Evolutionary conservation across 202 grass and related monocot genomes (phyloP).

Genomic region (Bolboschoenoplectus hybrid): DNA sequence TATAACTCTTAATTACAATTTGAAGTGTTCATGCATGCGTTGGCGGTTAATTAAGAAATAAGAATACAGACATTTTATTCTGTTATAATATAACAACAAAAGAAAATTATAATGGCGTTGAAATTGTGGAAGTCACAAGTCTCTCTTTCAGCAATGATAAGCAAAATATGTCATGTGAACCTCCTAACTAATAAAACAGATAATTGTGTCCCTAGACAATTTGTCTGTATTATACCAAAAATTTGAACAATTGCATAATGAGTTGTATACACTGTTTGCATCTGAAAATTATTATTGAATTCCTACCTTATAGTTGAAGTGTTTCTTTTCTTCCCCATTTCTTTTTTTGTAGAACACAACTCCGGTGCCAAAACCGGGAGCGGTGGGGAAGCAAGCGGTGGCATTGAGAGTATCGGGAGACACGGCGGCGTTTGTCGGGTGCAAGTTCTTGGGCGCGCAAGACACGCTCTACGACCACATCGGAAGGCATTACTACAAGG

Average conservation of each 20-base stretch:
- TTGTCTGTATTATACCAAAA: slow-evolving; percentile 13
- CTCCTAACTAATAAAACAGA: not conserved
- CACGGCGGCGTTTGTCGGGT: slow-evolving; percentile 85
- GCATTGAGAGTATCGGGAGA: slow-evolving; percentile 84
- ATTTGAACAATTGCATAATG: not conserved
- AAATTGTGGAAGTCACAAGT: slow-evolving; percentile 3
- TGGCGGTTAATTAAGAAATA: not conserved
- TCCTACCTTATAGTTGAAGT: not conserved
- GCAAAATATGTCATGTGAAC: slow-evolving; percentile 17
- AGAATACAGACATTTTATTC: not conserved
- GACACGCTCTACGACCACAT: slow-evolving; percentile 92
- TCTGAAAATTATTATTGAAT: not conserved
- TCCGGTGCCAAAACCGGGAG: slow-evolving; percentile 67
- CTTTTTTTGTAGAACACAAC: slow-evolving; percentile 61
- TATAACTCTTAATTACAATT: not conserved
- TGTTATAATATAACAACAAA: not conserved
- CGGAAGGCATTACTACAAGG: slow-evolving; percentile 91
- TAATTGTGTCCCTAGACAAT: not conserved
- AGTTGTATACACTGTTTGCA: not conserved
- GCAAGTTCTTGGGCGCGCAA: slow-evolving; percentile 78
- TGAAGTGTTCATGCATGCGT: not conserved
- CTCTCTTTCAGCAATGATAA: slow-evolving; percentile 7
- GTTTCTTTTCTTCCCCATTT: not conserved
- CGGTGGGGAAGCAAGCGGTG: slow-evolving; percentile 82
- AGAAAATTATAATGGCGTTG: not conserved